Evolutionary conservation across 2,329 filamentous ascomycete species (phyloP), one percentile per base, ranked within the genome.

Genomic region (Lecanosticta acicola): DNA sequence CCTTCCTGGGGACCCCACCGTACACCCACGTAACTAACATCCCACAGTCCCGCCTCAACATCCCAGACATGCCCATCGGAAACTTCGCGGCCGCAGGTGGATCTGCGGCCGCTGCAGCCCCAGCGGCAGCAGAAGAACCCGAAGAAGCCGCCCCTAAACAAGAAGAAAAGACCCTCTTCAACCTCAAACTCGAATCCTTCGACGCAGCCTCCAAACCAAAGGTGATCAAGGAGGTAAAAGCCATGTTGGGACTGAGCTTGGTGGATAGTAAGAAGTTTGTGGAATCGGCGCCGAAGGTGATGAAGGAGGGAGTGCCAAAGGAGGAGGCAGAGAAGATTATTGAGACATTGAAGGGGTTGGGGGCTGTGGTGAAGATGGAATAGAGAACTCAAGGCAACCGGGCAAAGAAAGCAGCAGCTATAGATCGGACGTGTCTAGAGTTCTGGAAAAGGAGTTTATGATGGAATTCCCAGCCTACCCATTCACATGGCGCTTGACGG

Each of bases 251-350:
- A 35, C 73, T 98, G 66, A 94, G 87, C 68, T 79, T 99, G 75
- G 94, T 99, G 59, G 93, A 99, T 72, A 94, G 87, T 74, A 99
- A 99, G 85, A 99, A 99, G 78, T 99, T 99, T 65, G 93, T 98
- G 57, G 93, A 99, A 79, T 88, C 87, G 66, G 90, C 87, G 59
- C 93, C 93, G 55, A 99, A 99, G 84, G 75, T 87, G 70, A 87
- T 99, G 87, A 97, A 97, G 83, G 93, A 99, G 74, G 90, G 86
- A 41, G 89, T 98, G 59, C 86, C 91, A 55, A 99, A 98, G 81
- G 93, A 99, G 66, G 94, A 99, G 70, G 89, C 88, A 5, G 91
- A 97, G 79, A 98, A 98, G 84, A 96, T 98, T 65, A 81, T 98
- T 49, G 87, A 87, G 70, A 83, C 87, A 34, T 79, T 99, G 76